Evolutionary conservation across 1,284 basidiomycete genomes (phyloP), one percentile per base, ranked within the genome.

Genomic region (Phellopilus nigrolimitatus): DNA sequence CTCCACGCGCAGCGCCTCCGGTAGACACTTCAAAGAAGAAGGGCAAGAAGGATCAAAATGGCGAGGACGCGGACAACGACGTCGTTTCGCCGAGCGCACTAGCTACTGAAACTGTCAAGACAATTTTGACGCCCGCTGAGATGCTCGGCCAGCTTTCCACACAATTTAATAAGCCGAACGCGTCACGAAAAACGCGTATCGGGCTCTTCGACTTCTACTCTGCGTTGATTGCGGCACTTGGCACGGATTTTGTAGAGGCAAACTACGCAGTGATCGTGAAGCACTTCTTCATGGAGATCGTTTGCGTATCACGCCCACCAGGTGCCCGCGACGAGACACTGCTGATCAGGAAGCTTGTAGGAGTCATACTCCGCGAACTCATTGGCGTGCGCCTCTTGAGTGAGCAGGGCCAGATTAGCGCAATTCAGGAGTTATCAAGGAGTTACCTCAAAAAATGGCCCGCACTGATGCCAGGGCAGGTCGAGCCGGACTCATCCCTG

Each of bases 141-240:
- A 97, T 97, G 92, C 71, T 99, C 27, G 68, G 68, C 21, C 80
- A 85, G 47, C 75, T 98, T 3, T 91, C 92, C 0, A 67, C 66
- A 0, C 84, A 87, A 25, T 92, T 94, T 71, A 92, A 91, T 69
- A 89, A 86, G 61, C 70, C 79, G 4, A 74, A 80, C 39, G 64
- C 79, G 0, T 75, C 84, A 1, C 80, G 88, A 47, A 86, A 84
- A 66, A 79, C 81, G 1, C 80, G 88, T 19, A 84, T 91, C 34
- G 93, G 91, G 4, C 78, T 98, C 28, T 86, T 97, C 63, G 91
- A 97, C 60, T 86, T 92, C 58, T 98, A 98, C 62, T 79, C 84
- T 1, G 80, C 88, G 0, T 69, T 97, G 1, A 75, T 98, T 51
- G 79, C 78, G 0, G 73, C 77, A 5, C 81, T 98, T 4, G 95